Evolutionary conservation across 2,329 filamentous ascomycete genomes (phyloP), one percentile per base, ranked within the genome.

Genomic region (Penicillium digitatum): DNA sequence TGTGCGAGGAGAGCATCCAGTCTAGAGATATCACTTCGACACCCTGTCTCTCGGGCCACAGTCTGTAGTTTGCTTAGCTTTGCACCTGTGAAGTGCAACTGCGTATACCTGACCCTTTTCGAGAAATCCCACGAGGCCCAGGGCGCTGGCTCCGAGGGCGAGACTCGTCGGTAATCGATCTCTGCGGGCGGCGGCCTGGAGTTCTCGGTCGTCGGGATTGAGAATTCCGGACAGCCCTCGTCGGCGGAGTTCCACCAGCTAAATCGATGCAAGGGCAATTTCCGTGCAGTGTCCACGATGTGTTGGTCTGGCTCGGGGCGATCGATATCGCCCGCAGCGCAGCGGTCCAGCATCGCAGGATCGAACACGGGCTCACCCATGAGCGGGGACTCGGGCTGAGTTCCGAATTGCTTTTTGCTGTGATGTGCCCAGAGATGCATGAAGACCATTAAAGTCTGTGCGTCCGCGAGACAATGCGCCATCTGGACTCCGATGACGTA

Each of bases 401-500:
- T 7, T 7, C 52, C 74, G 76, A 5, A 78, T 72, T 1, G 60
- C 57, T 1, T 71, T 69, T 68, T 64, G 22, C 65, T 69, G 3
- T 64, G 67, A 3, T 62, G 64, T 1, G 75, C 72, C 77, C 76
- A 81, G 16, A 70, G 60, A 31, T 75, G 70, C 34, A 78, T 68
- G 46, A 81, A 81, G 3, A 69, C 61, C 51, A 76, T 66, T 51
- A 81, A 61, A 0, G 74, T 63, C 18, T 73, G 67, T 1, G 78
- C 78, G 56, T 81, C 79, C 0, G 75, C 74, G 4, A 81, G 65
- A 3, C 69, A 67, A 60, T 81, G 79, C 1, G 76, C 71, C 20
- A 78, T 59, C 44, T 70, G 71, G n/a, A 78, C 63, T 10, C 72
- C 70, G 10, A 81, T 57, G 1, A 71, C 73, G 40, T 73, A 74